phyloP scores from a whole-genome alignment of 2,329 filamentous ascomycete species.

The Cryoendolithus antarcticus region DNA sequence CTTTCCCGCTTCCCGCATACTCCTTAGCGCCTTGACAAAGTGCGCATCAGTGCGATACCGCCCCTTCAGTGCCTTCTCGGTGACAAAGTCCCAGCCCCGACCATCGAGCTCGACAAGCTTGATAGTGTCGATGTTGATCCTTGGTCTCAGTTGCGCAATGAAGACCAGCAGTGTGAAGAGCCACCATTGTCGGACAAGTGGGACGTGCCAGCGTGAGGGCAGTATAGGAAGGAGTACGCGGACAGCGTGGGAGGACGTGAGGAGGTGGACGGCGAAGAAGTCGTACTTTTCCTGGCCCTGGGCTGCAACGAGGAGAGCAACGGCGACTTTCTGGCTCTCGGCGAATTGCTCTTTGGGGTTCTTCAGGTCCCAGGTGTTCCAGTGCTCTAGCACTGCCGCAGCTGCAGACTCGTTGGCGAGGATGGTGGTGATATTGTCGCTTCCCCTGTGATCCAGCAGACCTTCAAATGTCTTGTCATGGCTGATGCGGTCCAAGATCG shows the following conservation, averaged over 20 bases:
- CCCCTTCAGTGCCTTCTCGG: slow-evolving; percentile 57
- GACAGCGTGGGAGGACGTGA: slow-evolving; percentile 79
- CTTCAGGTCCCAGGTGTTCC: slow-evolving; percentile 71
- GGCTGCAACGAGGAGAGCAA: slow-evolving; percentile 51
- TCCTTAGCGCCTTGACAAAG: slow-evolving; percentile 69
- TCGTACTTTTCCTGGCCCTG: slow-evolving; percentile 49
- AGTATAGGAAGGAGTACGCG: slow-evolving; percentile 72
- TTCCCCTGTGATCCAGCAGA: slow-evolving; percentile 47
- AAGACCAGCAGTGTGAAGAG: slow-evolving; percentile 68
- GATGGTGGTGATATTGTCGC: slow-evolving; percentile 53
- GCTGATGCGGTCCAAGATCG: slow-evolving; percentile 58
- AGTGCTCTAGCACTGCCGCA: slow-evolving; percentile 66
- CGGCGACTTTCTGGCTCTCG: slow-evolving; percentile 49
- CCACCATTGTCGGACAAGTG: slow-evolving; percentile 79
- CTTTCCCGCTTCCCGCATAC: slow-evolving; percentile 59
- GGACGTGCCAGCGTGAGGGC: slow-evolving; percentile 58
- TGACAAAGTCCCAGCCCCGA: slow-evolving; percentile 66
- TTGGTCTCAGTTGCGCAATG: slow-evolving; percentile 60
- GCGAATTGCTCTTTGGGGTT: slow-evolving; percentile 64
- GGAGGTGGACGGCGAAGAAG: slow-evolving; percentile 69
- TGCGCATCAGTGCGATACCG: slow-evolving; percentile 61
- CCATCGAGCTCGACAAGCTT: slow-evolving; percentile 46
- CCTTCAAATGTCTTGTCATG: slow-evolving; percentile 58
- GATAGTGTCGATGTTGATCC: slow-evolving; percentile 55
- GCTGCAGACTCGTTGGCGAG: slow-evolving; percentile 62